Conservation (phyloP, 768 basidiomycete species). For the Mrakia frigida region DNA sequence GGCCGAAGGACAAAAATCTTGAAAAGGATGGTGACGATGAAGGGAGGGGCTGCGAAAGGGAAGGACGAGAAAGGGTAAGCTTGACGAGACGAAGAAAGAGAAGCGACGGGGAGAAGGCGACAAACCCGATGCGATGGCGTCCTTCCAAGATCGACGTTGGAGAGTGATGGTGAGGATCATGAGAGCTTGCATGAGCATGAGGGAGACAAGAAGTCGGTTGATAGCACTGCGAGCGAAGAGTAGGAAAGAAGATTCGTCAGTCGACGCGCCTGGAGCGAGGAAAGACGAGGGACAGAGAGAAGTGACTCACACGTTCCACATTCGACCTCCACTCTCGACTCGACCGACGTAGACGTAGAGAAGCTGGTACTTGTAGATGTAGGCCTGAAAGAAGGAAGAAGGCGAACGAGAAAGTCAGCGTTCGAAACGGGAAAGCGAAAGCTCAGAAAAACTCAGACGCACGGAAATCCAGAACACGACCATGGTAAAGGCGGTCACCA, state of each 20-base stretch:
- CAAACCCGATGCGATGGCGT: slow-evolving; percentile 25
- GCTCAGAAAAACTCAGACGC: neutral
- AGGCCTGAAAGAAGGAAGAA: slow-evolving; percentile 39
- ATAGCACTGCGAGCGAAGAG: slow-evolving; percentile 58
- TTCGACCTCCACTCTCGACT: slow-evolving; percentile 78
- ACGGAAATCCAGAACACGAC: slow-evolving; percentile 69
- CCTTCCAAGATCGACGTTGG: slow-evolving; percentile 27
- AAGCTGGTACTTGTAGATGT: slow-evolving; percentile 85
- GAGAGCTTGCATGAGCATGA: slow-evolving; percentile 72
- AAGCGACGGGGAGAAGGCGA: neutral
- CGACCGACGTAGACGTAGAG: slow-evolving; percentile 88
- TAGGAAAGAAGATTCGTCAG: slow-evolving; percentile 13
- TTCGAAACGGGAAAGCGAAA: neutral
- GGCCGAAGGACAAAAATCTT: slow-evolving; percentile 73
- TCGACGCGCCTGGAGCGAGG: neutral
- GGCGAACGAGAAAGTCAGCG: neutral
- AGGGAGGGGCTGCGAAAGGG: slow-evolving; percentile 47
- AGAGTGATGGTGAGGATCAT: slow-evolving; percentile 51
- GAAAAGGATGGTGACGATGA: slow-evolving; percentile 70
- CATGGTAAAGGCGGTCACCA: slow-evolving; percentile 76
- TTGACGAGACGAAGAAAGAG: neutral
- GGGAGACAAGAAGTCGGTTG: slow-evolving; percentile 74
- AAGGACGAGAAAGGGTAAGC: neutral
- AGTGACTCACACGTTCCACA: slow-evolving; percentile 46
- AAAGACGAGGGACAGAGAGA: neutral